Evolutionary conservation across 2,329 filamentous ascomycete species (phyloP).

Genomic region (Pseudogymnoascus verrucosus): DNA sequence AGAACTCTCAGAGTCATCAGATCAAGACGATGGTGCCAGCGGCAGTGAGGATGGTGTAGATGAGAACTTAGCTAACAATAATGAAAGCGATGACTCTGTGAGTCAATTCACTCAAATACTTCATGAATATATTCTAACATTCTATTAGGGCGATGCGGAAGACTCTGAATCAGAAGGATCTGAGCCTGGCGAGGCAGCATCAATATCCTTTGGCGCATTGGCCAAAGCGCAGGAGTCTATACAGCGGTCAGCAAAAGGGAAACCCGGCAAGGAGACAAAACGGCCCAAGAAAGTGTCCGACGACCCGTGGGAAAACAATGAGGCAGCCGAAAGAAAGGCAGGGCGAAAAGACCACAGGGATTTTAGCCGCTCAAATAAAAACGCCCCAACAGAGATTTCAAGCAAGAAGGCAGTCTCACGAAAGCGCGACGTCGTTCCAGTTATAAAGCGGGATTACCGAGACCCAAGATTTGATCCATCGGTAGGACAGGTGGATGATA

Average conservation of each 20-base stretch:
- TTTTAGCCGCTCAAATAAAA: constrained; percentile 62
- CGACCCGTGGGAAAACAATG: constrained; percentile 29
- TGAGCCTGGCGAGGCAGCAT: constrained; percentile 32
- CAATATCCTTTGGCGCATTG: constrained; percentile 82
- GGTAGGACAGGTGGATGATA: constrained; percentile 47
- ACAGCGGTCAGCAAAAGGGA: constrained; percentile 31
- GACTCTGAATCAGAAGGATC: constrained; percentile 11
- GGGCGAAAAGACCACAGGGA: constrained; percentile 32
- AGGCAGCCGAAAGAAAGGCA: constrained; percentile 35
- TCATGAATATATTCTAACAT: neutral
- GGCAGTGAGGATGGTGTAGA: constrained; percentile 26
- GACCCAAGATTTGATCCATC: constrained; percentile 84
- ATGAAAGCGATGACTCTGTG: constrained; percentile 22
- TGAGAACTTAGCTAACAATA: constrained; percentile 24
- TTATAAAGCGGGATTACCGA: constrained; percentile 53
- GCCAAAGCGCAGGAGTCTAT: constrained; percentile 75
- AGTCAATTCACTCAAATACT: neutral
- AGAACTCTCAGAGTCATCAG: constrained; percentile 28
- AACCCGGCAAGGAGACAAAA: constrained; percentile 21
- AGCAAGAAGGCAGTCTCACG: constrained; percentile 79
- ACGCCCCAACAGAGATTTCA: constrained; percentile 76
- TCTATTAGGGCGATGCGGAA: constrained; percentile 11
- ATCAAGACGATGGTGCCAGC: constrained; percentile 24
- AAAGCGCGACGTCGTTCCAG: constrained; percentile 61
- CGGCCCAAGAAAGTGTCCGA: constrained; percentile 11